A percentile compares a stretch with the other conserved stretches of the same genome.
These are phyloP conservation scores for Apiospora pterosperma DNA, from an alignment of 2,329 filamentous ascomycete species.

Conservation along the genomic window DNA sequence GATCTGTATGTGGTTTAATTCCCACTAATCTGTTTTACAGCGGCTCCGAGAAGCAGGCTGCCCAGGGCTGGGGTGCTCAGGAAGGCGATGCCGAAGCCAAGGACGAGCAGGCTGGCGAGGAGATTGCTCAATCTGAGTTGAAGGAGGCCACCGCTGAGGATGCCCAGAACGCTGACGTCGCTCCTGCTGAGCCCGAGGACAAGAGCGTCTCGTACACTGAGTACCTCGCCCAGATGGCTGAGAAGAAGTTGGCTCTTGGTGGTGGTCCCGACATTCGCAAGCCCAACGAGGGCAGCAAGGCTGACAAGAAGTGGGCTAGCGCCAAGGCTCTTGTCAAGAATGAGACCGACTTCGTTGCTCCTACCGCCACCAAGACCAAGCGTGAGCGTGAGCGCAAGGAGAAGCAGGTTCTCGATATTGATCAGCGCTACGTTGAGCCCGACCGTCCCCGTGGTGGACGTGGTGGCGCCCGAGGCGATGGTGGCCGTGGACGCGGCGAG, in stretches of 20 bases:
- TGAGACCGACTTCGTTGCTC: constrained; percentile 72
- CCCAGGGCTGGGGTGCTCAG: constrained; percentile 82
- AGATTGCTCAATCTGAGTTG: constrained; percentile 81
- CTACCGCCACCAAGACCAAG: constrained; percentile 70
- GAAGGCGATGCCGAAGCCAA: constrained; percentile 81
- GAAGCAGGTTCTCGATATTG: constrained; percentile 87
- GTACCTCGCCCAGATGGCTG: constrained; percentile 70
- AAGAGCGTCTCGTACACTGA: constrained; percentile 88
- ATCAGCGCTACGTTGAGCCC: constrained; percentile 76
- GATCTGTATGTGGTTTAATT: neutral
- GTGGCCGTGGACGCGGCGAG: constrained; percentile 44
- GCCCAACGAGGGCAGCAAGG: constrained; percentile 86
- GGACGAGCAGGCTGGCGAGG: constrained; percentile 88
- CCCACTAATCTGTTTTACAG: constrained; percentile 35
- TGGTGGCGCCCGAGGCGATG: constrained; percentile 45
- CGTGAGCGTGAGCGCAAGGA: constrained; percentile 88
- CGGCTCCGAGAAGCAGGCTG: constrained; percentile 82
- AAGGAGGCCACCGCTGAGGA: constrained; percentile 61
- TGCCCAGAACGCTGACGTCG: constrained; percentile 34
- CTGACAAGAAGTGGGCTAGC: constrained; percentile 88
- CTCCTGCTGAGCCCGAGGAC: constrained; percentile 66
- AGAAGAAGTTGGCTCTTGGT: constrained; percentile 74
- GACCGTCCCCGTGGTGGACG: constrained; percentile 53
- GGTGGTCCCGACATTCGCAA: constrained; percentile 69
- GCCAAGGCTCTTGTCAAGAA: constrained; percentile 70